Evolutionary conservation across 176 grass and related monocot species (phyloP), one percentile per base, ranked within the genome.

Genomic region (Cocos nucifera): DNA sequence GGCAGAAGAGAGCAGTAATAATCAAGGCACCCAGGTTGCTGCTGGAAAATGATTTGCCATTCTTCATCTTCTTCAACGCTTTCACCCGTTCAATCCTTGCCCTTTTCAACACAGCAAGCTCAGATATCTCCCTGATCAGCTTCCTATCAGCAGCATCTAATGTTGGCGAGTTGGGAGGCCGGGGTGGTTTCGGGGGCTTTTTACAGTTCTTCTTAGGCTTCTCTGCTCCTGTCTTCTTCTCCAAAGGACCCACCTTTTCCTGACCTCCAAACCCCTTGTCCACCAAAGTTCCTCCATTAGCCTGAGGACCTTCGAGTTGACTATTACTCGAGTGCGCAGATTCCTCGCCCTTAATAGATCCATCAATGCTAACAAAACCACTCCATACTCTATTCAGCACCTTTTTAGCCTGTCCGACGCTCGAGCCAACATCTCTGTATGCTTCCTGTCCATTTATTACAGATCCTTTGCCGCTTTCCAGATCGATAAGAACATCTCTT

Each of bases 61-160:
- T 92, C 74, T 93, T 98, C 79, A 81, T 85, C 84, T 84, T 93
- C 58, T 86, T 98, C 63, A 89, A 74, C 51, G 81, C 89, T 69
- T 93, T 98, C 94, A 98, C 89, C 23, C 85, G 74, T 79, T 93
- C 94, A 53, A 89, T 86, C 74, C 88, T 79, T 39, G 94, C 94
- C 57, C 73, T 74, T 73, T 89, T 98, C 22, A 83, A 56, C 70
- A 83, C 59, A 5, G 94, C 81, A 21, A 93, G 78, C 44, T 98
- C 94, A 49, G 77, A 85, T 19, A 98, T 67, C 78, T 98, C 94
- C 8, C 76, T 85, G 32, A 98, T 83, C 48, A 98, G 65, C 75
- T 89, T 89, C 79, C 86, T 79, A 58, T 98, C 88, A 7, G 84
- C 73, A 56, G 77, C 68, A 64, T 98, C 94, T 32, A 98, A 22